Evolutionary conservation across 2,329 filamentous ascomycete genomes (phyloP).

Genomic region (Xylariomycetidae sp.): DNA sequence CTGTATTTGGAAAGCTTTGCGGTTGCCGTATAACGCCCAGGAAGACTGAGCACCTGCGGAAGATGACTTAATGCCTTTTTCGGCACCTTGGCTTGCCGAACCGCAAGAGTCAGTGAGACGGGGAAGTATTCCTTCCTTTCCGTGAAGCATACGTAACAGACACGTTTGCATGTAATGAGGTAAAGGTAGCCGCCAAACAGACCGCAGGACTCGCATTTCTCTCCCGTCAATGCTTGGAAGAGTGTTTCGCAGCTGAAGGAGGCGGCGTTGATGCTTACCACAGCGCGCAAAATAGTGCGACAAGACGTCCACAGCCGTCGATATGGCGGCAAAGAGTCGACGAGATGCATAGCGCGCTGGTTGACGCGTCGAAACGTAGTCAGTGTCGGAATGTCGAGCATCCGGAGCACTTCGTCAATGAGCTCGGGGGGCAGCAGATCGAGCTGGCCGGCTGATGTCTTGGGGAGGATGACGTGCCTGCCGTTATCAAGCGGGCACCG

Average conservation of each 20-base stretch:
- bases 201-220: constrained; percentile 30
- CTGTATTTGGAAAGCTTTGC: constrained; percentile 1
- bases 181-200: constrained; percentile 34
- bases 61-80: constrained; percentile 3
- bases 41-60: constrained; percentile 2
- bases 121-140: constrained; percentile 25
- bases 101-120: constrained; percentile 7
- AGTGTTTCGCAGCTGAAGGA: constrained; percentile 26
- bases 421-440: constrained; percentile 13
- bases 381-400: constrained; percentile 13
- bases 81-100: background rate
- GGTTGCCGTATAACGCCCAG: constrained; percentile 3
- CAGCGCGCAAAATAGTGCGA: constrained; percentile 26
- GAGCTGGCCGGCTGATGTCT: constrained; percentile 7
- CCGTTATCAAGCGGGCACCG: constrained; percentile 7
- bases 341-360: constrained; percentile 25
- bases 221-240: constrained; percentile 26
- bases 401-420: constrained; percentile 6
- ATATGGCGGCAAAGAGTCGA: constrained; percentile 33
- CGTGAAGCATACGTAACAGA: constrained; percentile 35
- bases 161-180: constrained; percentile 32
- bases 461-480: background rate
- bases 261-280: constrained; percentile 28
- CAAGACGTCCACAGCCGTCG: constrained; percentile 20
- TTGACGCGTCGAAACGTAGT: constrained; percentile 14